A percentile compares a stretch with the other conserved stretches of the same genome.
phyloP scores from a whole-genome alignment of 2,329 filamentous ascomycete species.

The Paraconiothyrium brasiliense region DNA sequence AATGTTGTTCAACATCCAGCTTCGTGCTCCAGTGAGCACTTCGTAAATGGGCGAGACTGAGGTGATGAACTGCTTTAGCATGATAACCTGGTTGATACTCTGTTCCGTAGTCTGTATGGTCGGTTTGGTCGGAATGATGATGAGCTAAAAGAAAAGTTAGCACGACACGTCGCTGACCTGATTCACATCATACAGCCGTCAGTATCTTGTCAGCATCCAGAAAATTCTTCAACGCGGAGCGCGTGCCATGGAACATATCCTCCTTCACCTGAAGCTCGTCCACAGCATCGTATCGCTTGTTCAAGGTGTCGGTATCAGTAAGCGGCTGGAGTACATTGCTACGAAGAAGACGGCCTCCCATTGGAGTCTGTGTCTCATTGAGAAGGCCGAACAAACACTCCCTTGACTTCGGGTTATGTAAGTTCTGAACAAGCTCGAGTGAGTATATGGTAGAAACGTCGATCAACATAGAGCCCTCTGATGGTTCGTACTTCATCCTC shows the following conservation, averaged over 20 bases:
- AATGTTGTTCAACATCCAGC: constrained; percentile 72
- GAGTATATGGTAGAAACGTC: constrained; percentile 87
- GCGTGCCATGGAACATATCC: constrained; percentile 81
- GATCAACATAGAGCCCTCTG: constrained; percentile 95
- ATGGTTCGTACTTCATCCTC: constrained; percentile 85
- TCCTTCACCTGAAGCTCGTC: constrained; percentile 84
- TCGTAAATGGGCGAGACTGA: constrained; percentile 74
- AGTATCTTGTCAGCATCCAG: constrained; percentile 82
- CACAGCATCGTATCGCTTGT: constrained; percentile 80
- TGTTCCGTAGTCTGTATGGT: constrained; percentile 78
- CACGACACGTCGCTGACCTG: constrained; percentile 5
- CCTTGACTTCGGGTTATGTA: constrained; percentile 78
- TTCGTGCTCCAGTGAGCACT: constrained; percentile 71
- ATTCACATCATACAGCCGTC: constrained; percentile 66
- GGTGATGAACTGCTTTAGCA: constrained; percentile 82
- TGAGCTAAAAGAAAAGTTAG: constrained; percentile 62
- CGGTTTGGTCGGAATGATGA: constrained; percentile 74
- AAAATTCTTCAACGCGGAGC: constrained; percentile 79
- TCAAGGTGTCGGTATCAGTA: constrained; percentile 74
- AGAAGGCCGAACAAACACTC: constrained; percentile 85
- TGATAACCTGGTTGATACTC: constrained; percentile 84
- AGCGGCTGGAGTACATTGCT: constrained; percentile 90
- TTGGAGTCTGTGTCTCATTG: constrained; percentile 85
- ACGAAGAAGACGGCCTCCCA: constrained; percentile 84
- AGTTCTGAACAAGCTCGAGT: constrained; percentile 89